Conservation (phyloP, 164 flowering plant genomes). For the Vitis cinerea region DNA sequence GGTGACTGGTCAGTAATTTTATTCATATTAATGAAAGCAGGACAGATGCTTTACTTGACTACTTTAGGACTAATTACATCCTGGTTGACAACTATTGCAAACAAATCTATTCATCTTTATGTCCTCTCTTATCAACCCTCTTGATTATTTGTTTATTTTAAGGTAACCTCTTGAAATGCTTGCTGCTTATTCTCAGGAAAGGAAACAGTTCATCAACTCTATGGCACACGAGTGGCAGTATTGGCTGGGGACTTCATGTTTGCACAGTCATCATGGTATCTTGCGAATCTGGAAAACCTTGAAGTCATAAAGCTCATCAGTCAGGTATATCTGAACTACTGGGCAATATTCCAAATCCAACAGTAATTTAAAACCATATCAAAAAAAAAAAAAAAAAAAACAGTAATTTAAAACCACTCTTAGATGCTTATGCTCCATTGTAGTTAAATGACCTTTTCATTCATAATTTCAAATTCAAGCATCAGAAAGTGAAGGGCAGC, state of each 20-base stretch:
- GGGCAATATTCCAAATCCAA: not conserved
- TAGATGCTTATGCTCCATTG: not conserved
- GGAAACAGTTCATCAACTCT: slow-evolving; percentile 89
- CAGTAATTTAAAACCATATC: not conserved
- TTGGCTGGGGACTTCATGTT: slow-evolving; percentile 98
- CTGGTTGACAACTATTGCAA: no score
- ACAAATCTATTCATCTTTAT: not conserved
- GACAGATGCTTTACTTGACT: no score
- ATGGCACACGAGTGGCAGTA: slow-evolving; percentile 91
- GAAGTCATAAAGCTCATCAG: slow-evolving; percentile 98
- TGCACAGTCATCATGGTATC: slow-evolving; percentile 98
- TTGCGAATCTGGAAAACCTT: slow-evolving; percentile 93
- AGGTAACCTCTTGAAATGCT: not conserved
- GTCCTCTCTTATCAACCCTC: not conserved
- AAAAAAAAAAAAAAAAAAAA: not conserved
- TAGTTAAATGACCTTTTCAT: not conserved
- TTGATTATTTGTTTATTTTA: not conserved
- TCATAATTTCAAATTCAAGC: not conserved
- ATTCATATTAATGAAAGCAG: no score
- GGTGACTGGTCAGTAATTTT: no score
- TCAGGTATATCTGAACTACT: slow-evolving; percentile 47
- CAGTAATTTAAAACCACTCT: not conserved
- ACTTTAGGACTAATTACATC: no score
- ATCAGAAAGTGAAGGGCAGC: not conserved
- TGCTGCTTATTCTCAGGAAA: slow-evolving; percentile 56